Evolutionary conservation across 129 eudicot species (phyloP).

Genomic region (Tanacetum coccineum): DNA sequence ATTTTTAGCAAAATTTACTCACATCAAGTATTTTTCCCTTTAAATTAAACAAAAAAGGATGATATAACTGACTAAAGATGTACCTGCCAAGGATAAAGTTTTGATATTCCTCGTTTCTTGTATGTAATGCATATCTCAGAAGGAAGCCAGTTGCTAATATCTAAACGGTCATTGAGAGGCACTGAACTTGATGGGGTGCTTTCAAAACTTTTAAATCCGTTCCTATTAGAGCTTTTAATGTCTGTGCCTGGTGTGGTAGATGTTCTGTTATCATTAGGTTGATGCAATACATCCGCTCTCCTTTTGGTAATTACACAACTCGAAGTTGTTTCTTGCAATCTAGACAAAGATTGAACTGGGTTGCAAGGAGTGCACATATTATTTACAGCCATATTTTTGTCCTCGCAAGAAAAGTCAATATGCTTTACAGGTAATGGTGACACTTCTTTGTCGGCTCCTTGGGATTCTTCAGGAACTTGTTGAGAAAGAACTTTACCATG

Average conservation of each 20-base stretch:
- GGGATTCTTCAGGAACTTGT: neutral
- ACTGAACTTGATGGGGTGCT: slow-evolving; percentile 74
- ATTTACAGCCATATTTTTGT: slow-evolving; percentile 36
- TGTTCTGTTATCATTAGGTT: slow-evolving; percentile 27
- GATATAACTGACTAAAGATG: neutral
- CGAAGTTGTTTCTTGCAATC: slow-evolving; percentile 31
- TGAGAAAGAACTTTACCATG: slow-evolving; percentile 9
- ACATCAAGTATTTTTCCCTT: too few species aligned
- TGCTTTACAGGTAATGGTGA: slow-evolving; percentile 93
- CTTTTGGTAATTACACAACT: slow-evolving; percentile 27
- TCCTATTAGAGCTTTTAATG: slow-evolving; percentile 9
- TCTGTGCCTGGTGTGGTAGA: slow-evolving; percentile 40
- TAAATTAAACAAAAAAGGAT: neutral
- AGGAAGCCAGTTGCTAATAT: slow-evolving; percentile 86
- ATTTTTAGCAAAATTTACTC: neutral
- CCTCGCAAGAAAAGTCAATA: slow-evolving; percentile 80
- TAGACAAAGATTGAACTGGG: slow-evolving; percentile 27
- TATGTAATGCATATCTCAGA: slow-evolving; percentile 66
- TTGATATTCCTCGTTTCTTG: slow-evolving; percentile 69
- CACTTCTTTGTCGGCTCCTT: slow-evolving; percentile 39
- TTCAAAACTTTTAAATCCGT: slow-evolving; percentile 32
- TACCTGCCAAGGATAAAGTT: slow-evolving; percentile 98
- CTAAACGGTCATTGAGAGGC: slow-evolving; percentile 44
- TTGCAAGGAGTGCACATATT: slow-evolving; percentile 17
- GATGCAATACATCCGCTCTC: slow-evolving; percentile 25